A percentile compares a stretch with the other conserved stretches of the same genome.
Evolutionary conservation across 2,329 filamentous ascomycete genomes (phyloP).

Genomic region (Fusarium sulawesiense): DNA sequence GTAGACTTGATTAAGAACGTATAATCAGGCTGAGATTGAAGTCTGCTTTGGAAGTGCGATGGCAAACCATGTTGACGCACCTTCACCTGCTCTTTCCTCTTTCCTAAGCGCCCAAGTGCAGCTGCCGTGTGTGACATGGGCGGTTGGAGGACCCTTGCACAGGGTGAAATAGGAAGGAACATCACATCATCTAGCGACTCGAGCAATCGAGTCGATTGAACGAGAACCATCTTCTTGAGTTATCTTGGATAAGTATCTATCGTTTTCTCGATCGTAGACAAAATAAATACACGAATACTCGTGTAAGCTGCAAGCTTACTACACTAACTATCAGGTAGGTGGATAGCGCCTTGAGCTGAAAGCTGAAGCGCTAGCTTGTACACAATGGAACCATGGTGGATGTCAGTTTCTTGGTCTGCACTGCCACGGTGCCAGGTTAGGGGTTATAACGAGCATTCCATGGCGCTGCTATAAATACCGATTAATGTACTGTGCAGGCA

Average conservation of each 20-base stretch:
- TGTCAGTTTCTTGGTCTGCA: constrained; percentile 14
- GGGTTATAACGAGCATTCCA: not conserved
- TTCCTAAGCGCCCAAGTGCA: constrained; percentile 16
- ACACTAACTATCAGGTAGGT: not conserved
- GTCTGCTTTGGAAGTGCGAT: not conserved
- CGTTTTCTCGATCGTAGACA: not conserved
- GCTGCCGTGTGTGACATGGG: constrained; percentile 25
- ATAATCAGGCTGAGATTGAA: not conserved
- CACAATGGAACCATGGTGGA: not conserved
- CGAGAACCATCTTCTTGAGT: not conserved
- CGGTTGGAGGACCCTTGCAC: constrained; percentile 15
- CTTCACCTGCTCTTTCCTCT: constrained; percentile 12
- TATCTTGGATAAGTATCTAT: not conserved
- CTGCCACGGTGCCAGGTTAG: constrained; percentile 1
- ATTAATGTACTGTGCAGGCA: not conserved
- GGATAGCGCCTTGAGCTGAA: not conserved
- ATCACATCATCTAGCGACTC: not conserved
- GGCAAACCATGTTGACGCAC: not conserved
- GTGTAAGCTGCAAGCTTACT: not conserved
- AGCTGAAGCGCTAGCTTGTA: not conserved
- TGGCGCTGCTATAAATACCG: not conserved
- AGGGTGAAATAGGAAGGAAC: not conserved
- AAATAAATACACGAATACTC: not conserved
- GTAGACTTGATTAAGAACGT: not conserved
- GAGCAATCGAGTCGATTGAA: not conserved